Evolutionary conservation across 495 filamentous ascomycete genomes (phyloP).

Genomic region (Evansstolkia leycettana): DNA sequence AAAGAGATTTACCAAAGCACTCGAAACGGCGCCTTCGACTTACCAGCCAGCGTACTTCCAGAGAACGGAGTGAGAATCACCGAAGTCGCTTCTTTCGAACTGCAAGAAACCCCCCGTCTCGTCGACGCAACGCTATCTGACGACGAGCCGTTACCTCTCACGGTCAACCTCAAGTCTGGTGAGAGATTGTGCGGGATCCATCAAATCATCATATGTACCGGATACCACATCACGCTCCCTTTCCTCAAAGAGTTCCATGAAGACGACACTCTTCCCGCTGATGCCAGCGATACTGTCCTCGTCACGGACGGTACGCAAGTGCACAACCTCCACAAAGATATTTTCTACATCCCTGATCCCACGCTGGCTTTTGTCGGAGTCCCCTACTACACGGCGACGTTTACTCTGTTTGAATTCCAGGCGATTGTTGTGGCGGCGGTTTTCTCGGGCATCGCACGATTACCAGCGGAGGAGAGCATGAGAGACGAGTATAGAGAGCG

Average conservation of each 20-base stretch:
- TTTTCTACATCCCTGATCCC: slow-evolving; percentile 56
- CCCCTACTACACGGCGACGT: slow-evolving; percentile 47
- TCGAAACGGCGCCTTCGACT: slow-evolving; percentile 44
- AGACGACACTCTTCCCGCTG: slow-evolving; percentile 9
- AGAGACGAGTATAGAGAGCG: slow-evolving; percentile 36
- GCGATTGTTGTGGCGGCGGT: slow-evolving; percentile 46
- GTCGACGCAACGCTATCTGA: slow-evolving; percentile 14
- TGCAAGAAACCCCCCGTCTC: slow-evolving; percentile 9
- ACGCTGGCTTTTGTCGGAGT: slow-evolving; percentile 49
- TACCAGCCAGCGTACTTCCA: slow-evolving; percentile 35
- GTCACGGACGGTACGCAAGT: slow-evolving; percentile 52
- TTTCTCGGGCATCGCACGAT: slow-evolving; percentile 34
- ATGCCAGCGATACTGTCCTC: slow-evolving; percentile 37
- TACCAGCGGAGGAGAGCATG: slow-evolving; percentile 39
- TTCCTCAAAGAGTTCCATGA: slow-evolving; percentile 40
- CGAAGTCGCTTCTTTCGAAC: slow-evolving; percentile 26
- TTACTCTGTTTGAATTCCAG: slow-evolving; percentile 55
- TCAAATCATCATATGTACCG: slow-evolving; percentile 47
- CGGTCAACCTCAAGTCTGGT: slow-evolving; percentile 26
- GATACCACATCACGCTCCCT: slow-evolving; percentile 49
- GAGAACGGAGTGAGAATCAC: slow-evolving; percentile 34
- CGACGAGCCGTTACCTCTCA: slow-evolving; percentile 23
- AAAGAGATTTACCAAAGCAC: slow-evolving; percentile 45
- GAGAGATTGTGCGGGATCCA: slow-evolving; percentile 38
- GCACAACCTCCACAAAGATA: slow-evolving; percentile 57